Evolutionary conservation across 257 asterid genomes (phyloP), one percentile per base, ranked within the genome.

Genomic region (Ballota nigra): DNA sequence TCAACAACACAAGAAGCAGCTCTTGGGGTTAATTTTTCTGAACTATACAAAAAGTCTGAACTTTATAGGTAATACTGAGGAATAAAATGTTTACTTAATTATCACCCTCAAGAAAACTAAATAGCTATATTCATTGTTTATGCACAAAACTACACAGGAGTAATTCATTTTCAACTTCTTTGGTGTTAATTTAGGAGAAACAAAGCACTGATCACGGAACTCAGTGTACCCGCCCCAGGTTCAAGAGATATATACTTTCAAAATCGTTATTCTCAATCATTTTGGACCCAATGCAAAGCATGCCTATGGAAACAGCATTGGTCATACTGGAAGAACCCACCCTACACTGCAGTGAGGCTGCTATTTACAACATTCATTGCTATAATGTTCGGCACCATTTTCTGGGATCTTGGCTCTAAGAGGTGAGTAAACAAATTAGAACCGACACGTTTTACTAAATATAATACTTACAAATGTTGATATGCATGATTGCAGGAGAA

Each of bases 321-420:
- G 80, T 91, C 98, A 2, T 93, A 85, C 70, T 93, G 94, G 96
- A 66, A 87, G 78, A 93, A 93, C 73, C 92, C 97, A 1, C 84
- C 91, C 16, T 87, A 90, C 81, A 87, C 87, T 5, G 96, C 96
- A 19, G 94, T 93, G 49, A 81, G 94, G 69, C 75, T 90, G 26
- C 74, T 89, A 20, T 93, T 93, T 67, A 90, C 98, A 29, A 75
- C 82, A 8, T 73, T 86, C 62, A 87, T 91, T 5, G 96, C 91
- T 1, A 6, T 93, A 66, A 69, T 86, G 84, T 83, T 93, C 10
- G 98, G 98, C 68, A 78, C 96, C 10, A 87, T 93, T 15, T 90
- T 88, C 58, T 92, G 96, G 96, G 80, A 81, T 64, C 81, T 92
- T 34, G 98, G 97, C 73, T 60, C 86, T 62, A 84, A 72, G 76